Conservation (phyloP, 2,329 filamentous ascomycete species). For the Neopestalotiopsis rosae region DNA sequence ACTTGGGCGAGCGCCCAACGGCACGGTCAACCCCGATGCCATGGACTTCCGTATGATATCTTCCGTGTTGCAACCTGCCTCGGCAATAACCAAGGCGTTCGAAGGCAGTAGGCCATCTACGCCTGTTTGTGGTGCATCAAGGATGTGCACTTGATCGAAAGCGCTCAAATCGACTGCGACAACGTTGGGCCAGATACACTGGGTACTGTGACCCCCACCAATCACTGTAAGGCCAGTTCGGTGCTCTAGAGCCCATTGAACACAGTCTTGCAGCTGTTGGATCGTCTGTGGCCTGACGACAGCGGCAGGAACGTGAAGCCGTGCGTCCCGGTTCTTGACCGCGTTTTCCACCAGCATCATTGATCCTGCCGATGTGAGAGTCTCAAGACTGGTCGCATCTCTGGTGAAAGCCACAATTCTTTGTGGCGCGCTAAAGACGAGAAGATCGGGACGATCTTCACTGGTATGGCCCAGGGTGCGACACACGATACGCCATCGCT, state of each 20-base stretch:
- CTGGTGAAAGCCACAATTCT: slow-evolving; percentile 11
- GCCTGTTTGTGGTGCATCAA: slow-evolving; percentile 30
- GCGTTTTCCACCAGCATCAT: neutral
- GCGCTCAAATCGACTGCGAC: slow-evolving; percentile 64
- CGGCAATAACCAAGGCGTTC: slow-evolving; percentile 52
- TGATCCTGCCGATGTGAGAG: neutral
- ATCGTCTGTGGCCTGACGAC: slow-evolving; percentile 52
- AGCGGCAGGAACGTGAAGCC: slow-evolving; percentile 46
- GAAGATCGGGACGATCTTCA: slow-evolving; percentile 38
- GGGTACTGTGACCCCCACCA: slow-evolving; percentile 64
- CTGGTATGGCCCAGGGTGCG: slow-evolving; percentile 49
- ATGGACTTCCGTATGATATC: slow-evolving; percentile 57
- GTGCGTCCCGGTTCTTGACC: slow-evolving; percentile 55
- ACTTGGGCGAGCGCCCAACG: slow-evolving; percentile 64
- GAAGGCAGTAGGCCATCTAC: slow-evolving; percentile 24
- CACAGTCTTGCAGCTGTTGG: slow-evolving; percentile 57
- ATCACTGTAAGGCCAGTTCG: slow-evolving; percentile 52
- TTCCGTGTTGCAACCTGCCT: slow-evolving; percentile 59
- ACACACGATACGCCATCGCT: slow-evolving; percentile 57
- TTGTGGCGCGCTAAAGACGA: slow-evolving; percentile 55
- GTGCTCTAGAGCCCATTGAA: slow-evolving; percentile 60
- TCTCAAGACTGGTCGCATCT: slow-evolving; percentile 1
- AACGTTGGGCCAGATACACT: slow-evolving; percentile 58
- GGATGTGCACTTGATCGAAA: slow-evolving; percentile 56
- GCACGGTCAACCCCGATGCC: slow-evolving; percentile 56